Evolutionary conservation across 345 rosid species (phyloP), one percentile per base, ranked within the genome.

Genomic region (Erucastrum elatum): DNA sequence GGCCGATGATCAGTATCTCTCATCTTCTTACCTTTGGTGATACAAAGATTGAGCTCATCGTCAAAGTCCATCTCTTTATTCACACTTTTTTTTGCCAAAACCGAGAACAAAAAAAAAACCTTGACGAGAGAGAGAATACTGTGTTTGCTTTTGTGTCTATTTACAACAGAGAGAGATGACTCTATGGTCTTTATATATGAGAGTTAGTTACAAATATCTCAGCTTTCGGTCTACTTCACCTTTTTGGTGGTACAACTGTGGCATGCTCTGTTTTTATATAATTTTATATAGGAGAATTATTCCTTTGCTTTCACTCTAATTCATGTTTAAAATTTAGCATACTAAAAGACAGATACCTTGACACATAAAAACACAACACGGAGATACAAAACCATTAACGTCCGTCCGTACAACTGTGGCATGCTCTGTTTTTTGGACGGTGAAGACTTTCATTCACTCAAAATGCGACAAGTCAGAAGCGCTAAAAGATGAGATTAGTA

Each of bases 41-140:
- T 78, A 56, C 81, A 86, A 81, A 79, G 56, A 75, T 80, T 75
- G 4, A 75, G 76, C 73, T 80, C 83, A 63, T 80, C 83, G 35
- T 75, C 83, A 46, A 80, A 80, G 65, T 75, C 80, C 83, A 80
- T 80, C 13, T 61, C 59, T 46, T 30, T 16, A 7, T 60, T 67
- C 62, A 59, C 51, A 49, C 56, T n/a, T 49, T 49, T 58, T 15
- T 68, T 68, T 2, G 4, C 53, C 51, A 30, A 27, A 53, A 53
- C 59, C 16, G 26, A 53, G 77, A 55, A 71, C 6, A 60, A 6
- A 53, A 53, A 0, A 1, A 15, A 53, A 53, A 53, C 58, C 58
- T 53, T 53, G 58, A 53, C 25, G 59, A 15, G 59, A 53, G 16
- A 53, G 5, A 78, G 63, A 25, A 46, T 72, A 25, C 37, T 68